Conservation (phyloP, 305 asterid genomes). For the Ilex paraguariensis region DNA sequence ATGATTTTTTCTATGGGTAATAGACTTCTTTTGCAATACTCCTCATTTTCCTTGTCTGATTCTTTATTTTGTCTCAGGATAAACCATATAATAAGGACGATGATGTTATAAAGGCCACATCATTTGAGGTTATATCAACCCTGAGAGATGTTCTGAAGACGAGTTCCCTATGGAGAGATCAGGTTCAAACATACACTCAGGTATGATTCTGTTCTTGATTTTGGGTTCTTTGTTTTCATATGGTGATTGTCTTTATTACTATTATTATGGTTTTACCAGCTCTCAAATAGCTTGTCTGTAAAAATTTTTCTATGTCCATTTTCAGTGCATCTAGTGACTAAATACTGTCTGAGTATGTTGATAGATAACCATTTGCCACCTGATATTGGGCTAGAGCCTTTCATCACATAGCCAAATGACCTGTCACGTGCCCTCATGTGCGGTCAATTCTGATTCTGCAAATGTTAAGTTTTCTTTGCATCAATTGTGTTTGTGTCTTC, state of each 20-base stretch:
- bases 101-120: slow-evolving; percentile 92
- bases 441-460: neutral
- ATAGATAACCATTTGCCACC: too few relatives aligned
- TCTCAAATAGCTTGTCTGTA: too few relatives aligned
- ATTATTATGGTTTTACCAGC: too few relatives aligned
- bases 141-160: slow-evolving; percentile 86
- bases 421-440: too few relatives aligned
- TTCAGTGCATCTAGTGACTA: too few relatives aligned
- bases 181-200: slow-evolving; percentile 94
- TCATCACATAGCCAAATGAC: too few relatives aligned
- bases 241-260: neutral
- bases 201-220: slow-evolving; percentile 29
- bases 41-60: slow-evolving; percentile 10
- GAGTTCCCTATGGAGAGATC: slow-evolving; percentile 95
- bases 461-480: neutral
- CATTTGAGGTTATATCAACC: slow-evolving; percentile 93
- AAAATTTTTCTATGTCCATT: too few relatives aligned
- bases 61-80: slow-evolving; percentile 50
- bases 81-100: slow-evolving; percentile 81
- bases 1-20: neutral
- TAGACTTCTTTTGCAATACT: too few relatives aligned
- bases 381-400: too few relatives aligned
- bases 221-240: slow-evolving; percentile 7
- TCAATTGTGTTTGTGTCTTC: too few relatives aligned
- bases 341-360: too few relatives aligned